These are phyloP conservation scores for Debaryomyces coudertii DNA, from an alignment of 1,139 yeast genomes.

Conservation along the genomic window DNA sequence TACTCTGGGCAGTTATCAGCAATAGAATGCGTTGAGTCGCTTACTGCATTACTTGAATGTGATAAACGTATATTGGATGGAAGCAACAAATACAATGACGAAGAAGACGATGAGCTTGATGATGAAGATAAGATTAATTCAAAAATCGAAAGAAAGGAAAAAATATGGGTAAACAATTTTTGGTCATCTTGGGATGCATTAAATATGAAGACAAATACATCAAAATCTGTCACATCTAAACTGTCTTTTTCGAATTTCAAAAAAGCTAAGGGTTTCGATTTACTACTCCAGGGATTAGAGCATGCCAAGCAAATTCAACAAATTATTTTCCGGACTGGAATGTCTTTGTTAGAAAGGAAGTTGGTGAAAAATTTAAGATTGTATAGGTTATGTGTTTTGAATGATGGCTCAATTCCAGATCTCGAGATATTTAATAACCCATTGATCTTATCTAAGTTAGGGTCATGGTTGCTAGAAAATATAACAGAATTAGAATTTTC, in stretches of 20 bases:
- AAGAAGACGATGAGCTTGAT: constrained; percentile 24
- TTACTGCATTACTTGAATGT: constrained; percentile 80
- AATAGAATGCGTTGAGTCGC: constrained; percentile 88
- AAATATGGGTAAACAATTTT: constrained; percentile 83
- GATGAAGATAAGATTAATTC: constrained; percentile 42
- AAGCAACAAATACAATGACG: constrained; percentile 20
- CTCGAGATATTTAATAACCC: constrained; percentile 81
- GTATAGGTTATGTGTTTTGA: constrained; percentile 83
- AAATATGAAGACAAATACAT: constrained; percentile 40
- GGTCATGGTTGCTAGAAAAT: constrained; percentile 89
- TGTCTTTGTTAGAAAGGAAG: constrained; percentile 81
- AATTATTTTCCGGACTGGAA: constrained; percentile 86
- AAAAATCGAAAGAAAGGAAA: constrained; percentile 57
- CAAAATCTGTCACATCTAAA: constrained; percentile 17
- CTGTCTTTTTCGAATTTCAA: constrained; percentile 23
- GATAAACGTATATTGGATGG: constrained; percentile 42
- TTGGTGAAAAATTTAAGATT: constrained; percentile 77
- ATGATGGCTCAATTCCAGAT: constrained; percentile 81
- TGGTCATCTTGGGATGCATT: constrained; percentile 97
- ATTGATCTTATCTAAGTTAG: constrained; percentile 77
- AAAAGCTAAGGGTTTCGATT: constrained; percentile 54
- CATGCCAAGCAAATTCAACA: constrained; percentile 83
- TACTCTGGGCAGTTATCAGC: constrained; percentile 87
- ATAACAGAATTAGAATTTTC: constrained; percentile 74
- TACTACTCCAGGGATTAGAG: constrained; percentile 69